Base-by-base conservation (phyloP, 1,139 yeast genomes). In the Entelexis sorbosivorans region DNA sequence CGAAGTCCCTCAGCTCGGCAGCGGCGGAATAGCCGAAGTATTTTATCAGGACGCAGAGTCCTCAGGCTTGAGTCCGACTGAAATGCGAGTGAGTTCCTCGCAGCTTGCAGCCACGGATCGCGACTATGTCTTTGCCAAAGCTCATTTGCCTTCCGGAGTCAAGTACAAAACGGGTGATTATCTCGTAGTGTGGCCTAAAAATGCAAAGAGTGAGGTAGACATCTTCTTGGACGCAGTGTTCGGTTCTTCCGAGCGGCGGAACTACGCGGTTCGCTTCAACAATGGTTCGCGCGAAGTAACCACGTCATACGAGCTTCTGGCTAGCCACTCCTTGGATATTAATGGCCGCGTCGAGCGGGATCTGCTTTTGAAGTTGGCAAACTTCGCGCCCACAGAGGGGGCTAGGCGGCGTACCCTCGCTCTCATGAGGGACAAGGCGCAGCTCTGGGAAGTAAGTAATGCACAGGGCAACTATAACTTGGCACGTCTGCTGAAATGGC, bases 141-240 rank as follows among this genome's bases (percentile, higher is more conserved):
- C 52, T 3, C 44, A 52, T n/a, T 43, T 58, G 1, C 47, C 52
- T 14, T 28, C 38, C 1, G 33, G 32, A 2, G 45, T 45, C 10
- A 1, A 33, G 1, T 58, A 54, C 49, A 39, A 43, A 2, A 36
- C 58, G 2, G 61, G 61, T 2, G 61, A 58, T 49, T 53, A 58
- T 32, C 38, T 56, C 1, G 52, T 46, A 6, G 35, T 58, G 1
- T 58, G 61, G 61, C 59, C 61, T 13, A 36, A 22, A 7, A 58
- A 58, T 33, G 17, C 49, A 2, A 16, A 40, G 3, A 4, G n/a
- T 1, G 52, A 49, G 34, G 55, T 52, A 3, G 38, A 48, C 11
- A 22, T 31, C 5, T 57, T 58, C n/a, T 19, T 58, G 32, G 31
- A 19, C 3, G 55, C 59, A 0, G 14, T 58, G n/a, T 48, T 53